Base-by-base conservation (phyloP, 345 rosid species). In the Ailanthus altissimus region DNA sequence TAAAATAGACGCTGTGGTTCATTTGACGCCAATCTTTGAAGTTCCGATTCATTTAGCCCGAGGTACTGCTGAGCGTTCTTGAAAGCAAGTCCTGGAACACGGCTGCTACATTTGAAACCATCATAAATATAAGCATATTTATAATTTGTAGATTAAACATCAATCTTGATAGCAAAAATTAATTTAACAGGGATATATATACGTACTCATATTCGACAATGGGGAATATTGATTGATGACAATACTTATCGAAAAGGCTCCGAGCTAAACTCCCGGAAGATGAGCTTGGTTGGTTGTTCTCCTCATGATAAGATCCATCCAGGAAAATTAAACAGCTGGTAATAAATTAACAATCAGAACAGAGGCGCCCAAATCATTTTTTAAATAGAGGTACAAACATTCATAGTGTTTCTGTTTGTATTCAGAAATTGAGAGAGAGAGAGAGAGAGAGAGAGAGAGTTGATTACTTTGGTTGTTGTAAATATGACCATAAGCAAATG, bases 41-140 rank as follows among this genome's bases (percentile, higher is more conserved):
- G 87, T 12, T 91, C 88, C n/a, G 60, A 46, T 73, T 84, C 85
- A 49, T 79, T 71, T 1, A 91, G 58, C 78, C 89, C 92, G 36
- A 89, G 28, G 83, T 79, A 92, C 23, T 93, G 91, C n/a, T 32
- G 82, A 23, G 72, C 81, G 43, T 71, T 90, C 80, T 77, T 66
- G 83, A 88, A 90, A 71, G 97, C 97, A 66, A 81, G 81, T 66
- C 98, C 95, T 5, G 98, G 98, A 75, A 94, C 80, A 7, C 74
- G 87, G 60, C 87, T 77, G 79, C 79, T 76, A 40, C 80, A n/a
- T 38, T 67, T 46, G 14, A n/a, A 14, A 46, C 38, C 18, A 61
- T 61, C 0, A 32, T 13, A 5, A 5, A 9, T 10, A 23, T 58
- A 13, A 11, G 21, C 23, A 23, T 58, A 58, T 32, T 3, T 1